These are phyloP conservation scores for Saturnispora hagleri DNA, from an alignment of 805 yeast species.

Conservation along the genomic window DNA sequence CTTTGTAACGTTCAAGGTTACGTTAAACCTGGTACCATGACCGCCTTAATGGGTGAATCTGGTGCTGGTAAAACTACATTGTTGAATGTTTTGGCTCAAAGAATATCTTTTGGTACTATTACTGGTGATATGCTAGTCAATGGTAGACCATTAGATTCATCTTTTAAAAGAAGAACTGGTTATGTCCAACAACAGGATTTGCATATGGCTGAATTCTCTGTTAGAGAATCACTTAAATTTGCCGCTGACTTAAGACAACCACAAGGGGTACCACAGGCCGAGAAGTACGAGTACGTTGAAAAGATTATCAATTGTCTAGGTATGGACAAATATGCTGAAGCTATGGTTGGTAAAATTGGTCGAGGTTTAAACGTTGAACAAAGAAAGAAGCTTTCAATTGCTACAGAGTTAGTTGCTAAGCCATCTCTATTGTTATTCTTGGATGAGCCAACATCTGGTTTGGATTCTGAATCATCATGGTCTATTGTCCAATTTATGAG, in stretches of 20 bases:
- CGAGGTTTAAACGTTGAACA: conserved; percentile 46
- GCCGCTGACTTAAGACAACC: conserved; percentile 42
- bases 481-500: conserved; percentile 44
- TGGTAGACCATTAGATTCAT: conserved; percentile 39
- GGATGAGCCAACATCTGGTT: conserved; percentile 54
- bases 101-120: conserved; percentile 41
- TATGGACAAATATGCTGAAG: conserved; percentile 41
- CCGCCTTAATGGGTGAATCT: conserved; percentile 55
- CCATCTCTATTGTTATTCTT: conserved; percentile 44
- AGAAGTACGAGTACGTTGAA: conserved; percentile 36
- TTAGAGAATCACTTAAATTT: conserved; percentile 40
- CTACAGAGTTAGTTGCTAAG: conserved; percentile 46
- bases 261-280: conserved; percentile 28
- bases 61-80: conserved; percentile 57
- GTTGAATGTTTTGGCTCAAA: conserved; percentile 43
- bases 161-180: conserved; percentile 47
- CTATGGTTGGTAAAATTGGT: conserved; percentile 38
- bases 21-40: conserved; percentile 44
- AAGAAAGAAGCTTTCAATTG: conserved; percentile 44
- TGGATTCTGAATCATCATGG: conserved; percentile 51
- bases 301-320: conserved; percentile 31
- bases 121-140: conserved; percentile 51
- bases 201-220: conserved; percentile 42
- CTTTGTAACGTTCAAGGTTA: conserved; percentile 37
- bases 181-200: conserved; percentile 49